phyloP scores from a whole-genome alignment of 1,284 basidiomycete genomes.

The Cryptococcus sp. region DNA sequence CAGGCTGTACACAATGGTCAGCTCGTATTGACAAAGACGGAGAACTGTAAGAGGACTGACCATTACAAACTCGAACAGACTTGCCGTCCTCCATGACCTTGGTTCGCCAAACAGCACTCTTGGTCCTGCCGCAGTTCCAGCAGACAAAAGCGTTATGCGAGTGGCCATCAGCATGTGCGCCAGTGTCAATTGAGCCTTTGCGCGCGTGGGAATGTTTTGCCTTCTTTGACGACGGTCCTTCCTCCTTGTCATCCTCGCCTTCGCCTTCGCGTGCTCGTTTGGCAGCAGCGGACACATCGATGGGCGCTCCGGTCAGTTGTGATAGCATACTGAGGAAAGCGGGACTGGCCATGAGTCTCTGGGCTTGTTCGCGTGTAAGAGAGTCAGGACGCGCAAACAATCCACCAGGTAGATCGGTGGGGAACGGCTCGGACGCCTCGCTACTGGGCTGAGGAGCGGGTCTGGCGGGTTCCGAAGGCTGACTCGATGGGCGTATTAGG shows the following conservation, averaged over 20 bases:
- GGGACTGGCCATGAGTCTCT: constrained; percentile 36
- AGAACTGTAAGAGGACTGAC: constrained; percentile 22
- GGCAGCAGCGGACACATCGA: constrained; percentile 11
- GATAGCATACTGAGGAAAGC: constrained; percentile 43
- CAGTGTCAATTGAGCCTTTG: constrained; percentile 12
- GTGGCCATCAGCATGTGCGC: constrained; percentile 3
- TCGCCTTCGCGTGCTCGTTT: constrained; percentile 19
- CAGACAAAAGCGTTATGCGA: constrained; percentile 29
- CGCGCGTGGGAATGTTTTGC: constrained; percentile 9
- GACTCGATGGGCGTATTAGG: not conserved
- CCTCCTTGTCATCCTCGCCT: constrained; percentile 7
- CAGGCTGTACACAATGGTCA: constrained; percentile 35
- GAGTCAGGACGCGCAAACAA: constrained; percentile 32
- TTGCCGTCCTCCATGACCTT: constrained; percentile 43
- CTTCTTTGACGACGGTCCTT: constrained; percentile 13
- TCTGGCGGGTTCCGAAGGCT: not conserved
- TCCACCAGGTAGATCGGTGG: constrained; percentile 29
- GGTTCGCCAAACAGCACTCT: constrained; percentile 47
- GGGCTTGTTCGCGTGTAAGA: constrained; percentile 44
- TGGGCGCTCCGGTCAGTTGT: constrained; percentile 31
- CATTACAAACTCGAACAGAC: constrained; percentile 48
- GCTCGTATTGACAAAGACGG: not conserved
- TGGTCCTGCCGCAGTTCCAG: constrained; percentile 47
- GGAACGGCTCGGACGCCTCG: constrained; percentile 16
- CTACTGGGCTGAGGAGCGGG: constrained; percentile 1